Conservation (phyloP, 306 rosid species). For the Cucumis melo region DNA sequence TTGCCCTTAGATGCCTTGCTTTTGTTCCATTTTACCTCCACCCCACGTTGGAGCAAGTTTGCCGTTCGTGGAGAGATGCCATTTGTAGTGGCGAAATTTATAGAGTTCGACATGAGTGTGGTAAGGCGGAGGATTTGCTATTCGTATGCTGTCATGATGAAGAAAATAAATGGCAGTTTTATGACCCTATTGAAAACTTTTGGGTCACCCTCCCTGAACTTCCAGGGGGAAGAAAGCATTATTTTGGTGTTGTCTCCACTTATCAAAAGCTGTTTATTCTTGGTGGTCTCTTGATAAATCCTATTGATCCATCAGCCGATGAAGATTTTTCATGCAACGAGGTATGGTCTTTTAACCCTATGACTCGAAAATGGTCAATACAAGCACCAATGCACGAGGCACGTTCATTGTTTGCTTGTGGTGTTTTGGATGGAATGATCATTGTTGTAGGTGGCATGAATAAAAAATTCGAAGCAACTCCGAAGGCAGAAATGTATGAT, state of each 20-base stretch:
- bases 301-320: constrained; percentile 75
- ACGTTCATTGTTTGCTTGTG: constrained; percentile 86
- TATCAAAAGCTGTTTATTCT: constrained; percentile 79
- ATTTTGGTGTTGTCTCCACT: constrained; percentile 67
- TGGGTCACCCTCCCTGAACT: constrained; percentile 93
- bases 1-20: constrained; percentile 76
- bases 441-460: constrained; percentile 61
- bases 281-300: constrained; percentile 41
- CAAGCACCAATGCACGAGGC: constrained; percentile 75
- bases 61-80: constrained; percentile 68
- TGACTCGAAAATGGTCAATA: constrained; percentile 52
- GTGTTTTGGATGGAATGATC: constrained; percentile 75
- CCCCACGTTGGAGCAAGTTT: constrained; percentile 71
- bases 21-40: constrained; percentile 78
- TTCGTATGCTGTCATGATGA: constrained; percentile 78
- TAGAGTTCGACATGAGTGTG: constrained; percentile 58
- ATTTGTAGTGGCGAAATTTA: constrained; percentile 61
- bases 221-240: constrained; percentile 39
- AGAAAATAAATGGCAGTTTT: constrained; percentile 80
- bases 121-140: constrained; percentile 57
- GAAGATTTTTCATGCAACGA: constrained; percentile 55
- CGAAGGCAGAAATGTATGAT: constrained; percentile 84
- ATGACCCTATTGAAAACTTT: constrained; percentile 66
- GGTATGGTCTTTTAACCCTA: constrained; percentile 50
- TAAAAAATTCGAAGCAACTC: constrained; percentile 18